Base-by-base conservation (phyloP, 2,329 filamentous ascomycete species). In the Mollisia scopiformis region DNA sequence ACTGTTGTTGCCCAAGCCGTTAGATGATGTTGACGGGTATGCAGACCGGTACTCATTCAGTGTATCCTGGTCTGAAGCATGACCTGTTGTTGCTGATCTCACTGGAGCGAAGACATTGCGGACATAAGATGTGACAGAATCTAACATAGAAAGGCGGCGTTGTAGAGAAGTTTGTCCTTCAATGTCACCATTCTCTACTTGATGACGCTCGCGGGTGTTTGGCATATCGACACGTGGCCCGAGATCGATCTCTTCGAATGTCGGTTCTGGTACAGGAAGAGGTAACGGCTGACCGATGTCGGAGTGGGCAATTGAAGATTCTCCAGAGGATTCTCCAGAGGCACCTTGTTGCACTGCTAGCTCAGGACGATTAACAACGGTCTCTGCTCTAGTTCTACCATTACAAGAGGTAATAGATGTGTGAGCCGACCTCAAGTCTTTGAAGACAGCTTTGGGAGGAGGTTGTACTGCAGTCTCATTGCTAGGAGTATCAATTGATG, bases 331-430 rank as follows among this genome's bases (percentile, higher is more conserved):
- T 30, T 33, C 5, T 14, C n/a, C 16, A 7, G 51, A 19, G 28
- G 30, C 31, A 8, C 57, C 58, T 25, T 47, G 55, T 23, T 41
- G 35, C 39, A 50, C 49, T 28, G 31, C 53, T 51, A n/a, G n/a
- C n/a, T n/a, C n/a, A n/a, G 23, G 63, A 54, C 7, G 61, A 62
- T n/a, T 6, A 11, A 43, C 4, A 21, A 46, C 25, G 5, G 55
- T 50, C 35, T 54, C 54, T 30, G 47, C 57, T 11, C 57, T 52
- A 43, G 33, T 66, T 58, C 63, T 69, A 16, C 58, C 65, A 27
- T 62, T 56, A 14, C 70, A 64, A 16, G 71, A 70, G 2, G 69
- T 72, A 27, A 73, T 73, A 25, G 65, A 68, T 3, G 66, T 69
- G 41, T 72, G 62, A 0, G 71, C 71, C 7, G 69, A 70, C 5